Conservation (phyloP, 2,329 filamentous ascomycete genomes). For the Thielaviopsis euricoi region DNA sequence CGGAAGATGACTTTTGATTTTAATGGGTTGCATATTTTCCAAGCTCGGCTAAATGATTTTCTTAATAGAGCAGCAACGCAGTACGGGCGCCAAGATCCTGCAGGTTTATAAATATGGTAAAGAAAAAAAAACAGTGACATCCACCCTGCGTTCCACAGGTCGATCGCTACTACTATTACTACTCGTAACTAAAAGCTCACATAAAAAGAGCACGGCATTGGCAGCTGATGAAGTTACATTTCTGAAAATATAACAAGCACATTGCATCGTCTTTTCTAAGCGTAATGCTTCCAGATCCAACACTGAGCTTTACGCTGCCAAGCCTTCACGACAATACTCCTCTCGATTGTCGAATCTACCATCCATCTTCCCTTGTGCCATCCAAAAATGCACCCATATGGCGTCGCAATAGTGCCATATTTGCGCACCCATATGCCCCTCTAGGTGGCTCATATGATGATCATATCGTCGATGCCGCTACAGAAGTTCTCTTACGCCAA, state of each 20-base stretch:
- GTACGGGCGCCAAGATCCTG: too few species aligned
- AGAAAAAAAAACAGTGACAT: too few species aligned
- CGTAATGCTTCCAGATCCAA: constrained; percentile 8
- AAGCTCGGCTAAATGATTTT: too few species aligned
- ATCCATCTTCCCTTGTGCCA: constrained; percentile 35
- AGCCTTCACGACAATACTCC: constrained; percentile 63
- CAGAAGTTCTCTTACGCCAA: constrained; percentile 44
- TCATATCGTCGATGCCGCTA: constrained; percentile 52
- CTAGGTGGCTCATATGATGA: constrained; percentile 80
- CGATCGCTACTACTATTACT: too few species aligned
- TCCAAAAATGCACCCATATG: constrained; percentile 22
- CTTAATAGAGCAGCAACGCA: too few species aligned
- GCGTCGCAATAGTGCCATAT: constrained; percentile 38
- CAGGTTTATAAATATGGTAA: too few species aligned
- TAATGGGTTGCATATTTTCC: too few species aligned
- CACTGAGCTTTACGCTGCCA: constrained; percentile 38
- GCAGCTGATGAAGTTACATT: too few species aligned
- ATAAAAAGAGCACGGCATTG: background rate
- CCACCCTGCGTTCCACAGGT: too few species aligned
- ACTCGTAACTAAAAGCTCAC: background rate
- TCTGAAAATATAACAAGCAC: background rate
- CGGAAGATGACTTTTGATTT: too few species aligned
- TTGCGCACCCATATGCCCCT: constrained; percentile 84
- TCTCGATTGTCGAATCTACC: constrained; percentile 72
- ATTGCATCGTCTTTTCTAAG: background rate